A percentile compares a stretch with the other conserved stretches of the same genome.
Evolutionary conservation across 2,329 filamentous ascomycete species (phyloP).

Genomic region (Alternaria ethzedia): DNA sequence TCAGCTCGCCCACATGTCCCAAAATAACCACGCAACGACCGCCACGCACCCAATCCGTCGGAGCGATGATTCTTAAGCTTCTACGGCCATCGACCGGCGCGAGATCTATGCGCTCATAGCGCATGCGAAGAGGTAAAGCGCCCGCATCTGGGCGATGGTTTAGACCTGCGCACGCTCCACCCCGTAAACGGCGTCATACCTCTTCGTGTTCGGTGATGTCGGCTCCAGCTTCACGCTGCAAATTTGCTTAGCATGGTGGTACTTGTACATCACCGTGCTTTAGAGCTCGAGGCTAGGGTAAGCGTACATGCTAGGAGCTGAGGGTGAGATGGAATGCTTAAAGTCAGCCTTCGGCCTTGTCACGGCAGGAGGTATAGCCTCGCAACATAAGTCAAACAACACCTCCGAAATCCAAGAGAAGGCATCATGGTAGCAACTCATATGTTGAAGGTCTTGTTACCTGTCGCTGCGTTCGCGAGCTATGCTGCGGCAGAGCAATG

Average conservation of each 20-base stretch:
- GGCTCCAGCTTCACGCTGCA: slow-evolving; percentile 3
- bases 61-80: not conserved
- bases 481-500: slow-evolving; percentile 6
- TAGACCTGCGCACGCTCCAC: slow-evolving; percentile 9
- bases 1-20: not conserved
- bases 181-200: slow-evolving; percentile 5
- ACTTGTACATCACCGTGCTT: slow-evolving; percentile 5
- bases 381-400: not conserved
- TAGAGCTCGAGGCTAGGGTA: not conserved
- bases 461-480: slow-evolving; percentile 6
- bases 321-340: not conserved
- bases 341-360: slow-evolving; percentile 3
- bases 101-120: not conserved
- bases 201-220: slow-evolving; percentile 8
- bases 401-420: not conserved
- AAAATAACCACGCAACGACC: slow-evolving; percentile 2
- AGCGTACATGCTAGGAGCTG: not conserved
- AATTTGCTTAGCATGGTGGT: not conserved
- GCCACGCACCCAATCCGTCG: not conserved
- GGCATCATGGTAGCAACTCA: slow-evolving; percentile 15
- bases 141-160: not conserved
- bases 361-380: not conserved
- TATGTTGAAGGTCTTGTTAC: slow-evolving; percentile 17
- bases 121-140: not conserved
- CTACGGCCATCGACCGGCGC: not conserved